phyloP scores from a whole-genome alignment of 1,139 yeast genomes.

The Nadsonia commutata region DNA sequence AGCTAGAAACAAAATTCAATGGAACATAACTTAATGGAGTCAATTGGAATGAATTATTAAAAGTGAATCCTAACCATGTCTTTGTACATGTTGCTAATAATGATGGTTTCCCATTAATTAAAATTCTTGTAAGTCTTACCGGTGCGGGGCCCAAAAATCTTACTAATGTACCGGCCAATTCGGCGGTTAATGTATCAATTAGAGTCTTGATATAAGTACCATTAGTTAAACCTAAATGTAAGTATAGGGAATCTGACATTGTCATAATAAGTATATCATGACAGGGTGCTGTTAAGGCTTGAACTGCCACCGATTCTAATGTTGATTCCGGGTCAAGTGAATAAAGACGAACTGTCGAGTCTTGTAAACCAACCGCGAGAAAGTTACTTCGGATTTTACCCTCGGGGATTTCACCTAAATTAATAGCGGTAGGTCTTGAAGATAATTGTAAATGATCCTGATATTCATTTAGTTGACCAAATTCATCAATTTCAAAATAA shows the following conservation, averaged over 20 bases:
- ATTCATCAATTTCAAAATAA: constrained; percentile 65
- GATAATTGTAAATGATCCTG: constrained; percentile 46
- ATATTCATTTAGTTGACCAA: constrained; percentile 56
- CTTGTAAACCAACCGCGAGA: constrained; percentile 58
- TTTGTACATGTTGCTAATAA: constrained; percentile 27
- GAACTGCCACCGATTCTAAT: constrained; percentile 48
- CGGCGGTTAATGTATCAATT: constrained; percentile 47
- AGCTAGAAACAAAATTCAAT: constrained; percentile 32
- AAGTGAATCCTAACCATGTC: constrained; percentile 28
- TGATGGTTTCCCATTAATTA: constrained; percentile 10
- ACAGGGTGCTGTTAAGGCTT: constrained; percentile 50
- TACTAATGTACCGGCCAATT: constrained; percentile 50
- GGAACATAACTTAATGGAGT: constrained; percentile 21
- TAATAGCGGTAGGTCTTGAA: constrained; percentile 34
- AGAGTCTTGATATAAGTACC: constrained; percentile 64
- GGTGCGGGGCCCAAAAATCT: constrained; percentile 61
- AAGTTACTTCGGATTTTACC: constrained; percentile 39
- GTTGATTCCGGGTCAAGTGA: constrained; percentile 52
- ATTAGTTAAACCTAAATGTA: constrained; percentile 69
- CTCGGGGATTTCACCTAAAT: constrained; percentile 39
- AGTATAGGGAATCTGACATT: constrained; percentile 23
- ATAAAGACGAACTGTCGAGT: constrained; percentile 53
- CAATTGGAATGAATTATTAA: constrained; percentile 16
- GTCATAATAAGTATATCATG: constrained; percentile 33
- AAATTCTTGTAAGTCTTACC: constrained; percentile 34